phyloP scores from a whole-genome alignment of 352 stramenopile genomes.

The Aphanomyces invadans region DNA sequence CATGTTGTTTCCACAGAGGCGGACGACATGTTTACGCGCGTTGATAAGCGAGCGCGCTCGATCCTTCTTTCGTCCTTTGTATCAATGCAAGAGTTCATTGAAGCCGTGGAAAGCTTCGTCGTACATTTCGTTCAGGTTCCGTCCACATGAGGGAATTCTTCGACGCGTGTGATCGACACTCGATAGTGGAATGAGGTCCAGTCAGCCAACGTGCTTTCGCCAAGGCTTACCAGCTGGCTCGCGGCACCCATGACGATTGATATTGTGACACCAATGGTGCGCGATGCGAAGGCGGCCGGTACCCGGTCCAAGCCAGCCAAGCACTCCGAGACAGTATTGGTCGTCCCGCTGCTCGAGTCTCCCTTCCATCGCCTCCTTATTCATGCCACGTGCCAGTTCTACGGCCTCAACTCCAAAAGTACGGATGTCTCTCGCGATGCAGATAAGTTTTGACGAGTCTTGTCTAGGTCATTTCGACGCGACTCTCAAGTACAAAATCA shows the following conservation, averaged over 20 bases:
- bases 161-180: neutral
- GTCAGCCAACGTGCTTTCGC: constrained; percentile 60
- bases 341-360: constrained; percentile 69
- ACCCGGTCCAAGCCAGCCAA: constrained; percentile 32
- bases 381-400: constrained; percentile 85
- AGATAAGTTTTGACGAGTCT: no score
- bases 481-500: constrained; percentile 7
- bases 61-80: constrained; percentile 62
- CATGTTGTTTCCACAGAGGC: constrained; percentile 34
- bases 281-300: neutral
- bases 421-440: no score
- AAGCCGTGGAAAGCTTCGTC: constrained; percentile 67
- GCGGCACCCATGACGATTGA: constrained; percentile 48
- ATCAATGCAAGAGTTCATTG: constrained; percentile 60
- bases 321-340: constrained; percentile 59
- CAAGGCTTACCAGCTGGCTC: constrained; percentile 47
- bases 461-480: constrained; percentile 6
- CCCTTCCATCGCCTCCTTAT: constrained; percentile 83
- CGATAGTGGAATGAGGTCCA: constrained; percentile 63
- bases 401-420: constrained; percentile 77
- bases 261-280: constrained; percentile 6
- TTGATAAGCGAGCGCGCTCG: constrained; percentile 62
- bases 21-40: constrained; percentile 68
- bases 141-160: neutral
- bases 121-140: constrained; percentile 75